Evolutionary conservation across 331 rosid genomes (phyloP).

Genomic region (Malus hybrid): DNA sequence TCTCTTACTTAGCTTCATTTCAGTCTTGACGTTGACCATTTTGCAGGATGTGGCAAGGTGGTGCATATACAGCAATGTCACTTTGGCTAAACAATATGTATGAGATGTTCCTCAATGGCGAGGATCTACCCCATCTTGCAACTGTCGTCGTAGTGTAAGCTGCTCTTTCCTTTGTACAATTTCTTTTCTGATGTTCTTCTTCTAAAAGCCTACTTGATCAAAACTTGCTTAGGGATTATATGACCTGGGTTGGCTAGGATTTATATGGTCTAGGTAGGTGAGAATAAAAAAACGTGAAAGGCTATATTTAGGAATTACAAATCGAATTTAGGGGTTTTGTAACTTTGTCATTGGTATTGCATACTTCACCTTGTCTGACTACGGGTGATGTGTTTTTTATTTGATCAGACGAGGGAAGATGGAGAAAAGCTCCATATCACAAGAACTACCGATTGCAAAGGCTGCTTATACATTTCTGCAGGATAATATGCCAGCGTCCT

Average conservation of each 20-base stretch:
- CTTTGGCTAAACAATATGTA: constrained; percentile 72
- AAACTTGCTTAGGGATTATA: not conserved
- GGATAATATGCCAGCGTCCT: constrained; percentile 47
- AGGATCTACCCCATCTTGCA: constrained; percentile 81
- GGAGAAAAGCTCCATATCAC: constrained; percentile 48
- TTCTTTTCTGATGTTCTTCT: not conserved
- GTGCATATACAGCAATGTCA: constrained; percentile 82
- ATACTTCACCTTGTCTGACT: not conserved
- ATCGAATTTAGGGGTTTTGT: not conserved
- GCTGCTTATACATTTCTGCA: constrained; percentile 60
- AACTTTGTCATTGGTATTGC: not conserved
- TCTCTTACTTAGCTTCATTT: not conserved
- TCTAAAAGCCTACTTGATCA: not conserved
- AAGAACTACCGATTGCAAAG: constrained; percentile 56
- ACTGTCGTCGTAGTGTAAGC: constrained; percentile 84
- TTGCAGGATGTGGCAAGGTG: constrained; percentile 93
- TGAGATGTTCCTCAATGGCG: constrained; percentile 59
- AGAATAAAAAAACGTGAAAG: not conserved
- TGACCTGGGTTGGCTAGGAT: not conserved
- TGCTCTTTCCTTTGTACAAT: constrained; percentile 13
- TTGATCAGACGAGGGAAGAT: constrained; percentile 63
- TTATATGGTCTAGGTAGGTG: too few relatives aligned
- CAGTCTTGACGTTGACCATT: constrained; percentile 18
- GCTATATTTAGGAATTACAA: not conserved
- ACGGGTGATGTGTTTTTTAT: constrained; percentile 11